Base-by-base conservation (phyloP, 1,284 basidiomycete species). In the Ceratorhiza oryzae-sativae region DNA sequence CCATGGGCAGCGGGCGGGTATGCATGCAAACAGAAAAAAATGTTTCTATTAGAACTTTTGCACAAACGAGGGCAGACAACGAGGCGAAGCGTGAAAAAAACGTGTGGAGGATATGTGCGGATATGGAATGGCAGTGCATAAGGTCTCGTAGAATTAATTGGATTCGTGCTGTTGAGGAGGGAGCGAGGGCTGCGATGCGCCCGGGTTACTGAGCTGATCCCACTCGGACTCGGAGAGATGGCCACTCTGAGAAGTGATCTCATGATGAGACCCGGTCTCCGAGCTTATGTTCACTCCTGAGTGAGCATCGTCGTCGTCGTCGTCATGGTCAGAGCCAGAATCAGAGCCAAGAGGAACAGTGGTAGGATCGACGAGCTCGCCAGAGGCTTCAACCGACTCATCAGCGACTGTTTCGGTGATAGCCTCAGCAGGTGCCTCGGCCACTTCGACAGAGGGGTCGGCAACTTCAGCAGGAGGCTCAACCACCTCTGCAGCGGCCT, bases 221-320 rank as follows among this genome's bases (percentile, higher is more conserved):
- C 92, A 94, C 79, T 93, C 92, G 45, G 89, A 83, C 82, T 91
- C 91, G 68, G 92, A 93, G 53, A 90, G 90, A 73, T 90, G 89
- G 46, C 88, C 87, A 68, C 72, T 71, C 18, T 82, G 67, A 83
- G 84, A 68, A 86, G 87, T 79, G 87, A 88, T 77, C 82, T 82
- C 58, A 39, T 68, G 36, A 30, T 68, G 63, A 27, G 58, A 60
- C 20, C 45, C 62, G 15, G 62, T 42, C 48, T 65, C 62, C 23
- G 62, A 65, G 23, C 51, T 25, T 10, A 46, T 46, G 12, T 63
- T 23, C 49, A 53, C 20, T 18, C 42, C 59, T 30, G 46, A 63
- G 46, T 63, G 30, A 45, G 61, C 48, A n/a, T 55, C 62, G 39
- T 15, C 39, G 2, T 39, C 48, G 30, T 55, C 62, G 39, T 15